Percentiles rank a stretch among this genome's conserved stretches.
These are phyloP conservation scores for Apophysomyces ossiformis DNA, from an alignment of 371 early-diverging fungal species.

Conservation along the genomic window DNA sequence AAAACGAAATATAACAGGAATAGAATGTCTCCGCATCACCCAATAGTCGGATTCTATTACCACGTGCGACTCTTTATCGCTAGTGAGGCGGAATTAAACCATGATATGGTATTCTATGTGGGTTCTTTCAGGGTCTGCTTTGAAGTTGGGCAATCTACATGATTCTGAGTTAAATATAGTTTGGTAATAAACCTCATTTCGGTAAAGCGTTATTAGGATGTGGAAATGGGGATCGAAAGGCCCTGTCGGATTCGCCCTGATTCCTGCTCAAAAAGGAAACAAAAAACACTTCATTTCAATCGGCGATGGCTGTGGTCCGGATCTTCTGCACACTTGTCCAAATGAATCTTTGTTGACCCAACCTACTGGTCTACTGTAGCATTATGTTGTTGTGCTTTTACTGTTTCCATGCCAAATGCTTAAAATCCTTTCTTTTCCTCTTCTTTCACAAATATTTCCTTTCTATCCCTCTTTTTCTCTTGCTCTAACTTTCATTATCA, in stretches of 20 bases:
- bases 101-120: not conserved
- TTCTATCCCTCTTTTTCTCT: not conserved
- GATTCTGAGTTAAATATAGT: constrained; percentile 4
- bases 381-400: not conserved
- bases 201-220: constrained; percentile 8
- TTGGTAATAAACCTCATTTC: constrained; percentile 2
- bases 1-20: too few species aligned
- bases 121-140: constrained; percentile 4
- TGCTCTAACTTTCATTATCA: too few species aligned
- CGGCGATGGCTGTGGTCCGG: not conserved
- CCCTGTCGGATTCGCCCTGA: not conserved
- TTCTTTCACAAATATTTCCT: not conserved
- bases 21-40: not conserved
- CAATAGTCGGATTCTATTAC: not conserved
- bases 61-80: constrained; percentile 1
- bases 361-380: not conserved
- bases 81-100: not conserved
- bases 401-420: not conserved
- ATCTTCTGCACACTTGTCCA: constrained; percentile 3
- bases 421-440: not conserved
- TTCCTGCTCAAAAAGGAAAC: constrained; percentile 2
- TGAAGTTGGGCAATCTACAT: not conserved
- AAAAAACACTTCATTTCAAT: not conserved
- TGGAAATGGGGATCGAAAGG: not conserved
- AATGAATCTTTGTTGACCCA: not conserved